phyloP scores from a whole-genome alignment of 225 moss, liverwort and hornwort species.

The Pseudisothecium myosuroides region DNA sequence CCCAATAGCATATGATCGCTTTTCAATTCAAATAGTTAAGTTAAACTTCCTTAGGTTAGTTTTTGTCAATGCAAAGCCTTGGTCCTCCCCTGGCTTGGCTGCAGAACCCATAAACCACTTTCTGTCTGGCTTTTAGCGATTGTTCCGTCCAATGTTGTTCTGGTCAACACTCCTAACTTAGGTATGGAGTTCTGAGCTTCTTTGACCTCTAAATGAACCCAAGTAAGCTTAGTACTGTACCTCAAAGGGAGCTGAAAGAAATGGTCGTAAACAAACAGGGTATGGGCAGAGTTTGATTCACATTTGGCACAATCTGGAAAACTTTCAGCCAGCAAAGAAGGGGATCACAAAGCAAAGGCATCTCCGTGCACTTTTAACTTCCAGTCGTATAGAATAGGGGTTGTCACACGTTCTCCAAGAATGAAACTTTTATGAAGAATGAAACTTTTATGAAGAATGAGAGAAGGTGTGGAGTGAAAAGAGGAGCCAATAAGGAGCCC shows the following conservation, averaged over 20 bases:
- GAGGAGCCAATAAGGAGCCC: too few species aligned
- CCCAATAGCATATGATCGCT: fast-evolving
- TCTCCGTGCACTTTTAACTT: neutral
- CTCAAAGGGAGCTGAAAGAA: neutral
- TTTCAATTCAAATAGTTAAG: neutral
- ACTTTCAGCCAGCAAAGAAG: neutral
- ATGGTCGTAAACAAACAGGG: neutral
- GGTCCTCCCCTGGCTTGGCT: neutral
- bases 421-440: too few species aligned
- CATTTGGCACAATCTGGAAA: neutral
- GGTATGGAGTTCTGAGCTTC: neutral
- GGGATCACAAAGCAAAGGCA: neutral
- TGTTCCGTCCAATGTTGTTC: neutral
- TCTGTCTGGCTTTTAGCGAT: neutral
- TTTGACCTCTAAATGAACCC: neutral
- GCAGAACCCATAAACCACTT: neutral
- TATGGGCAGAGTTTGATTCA: neutral
- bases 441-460: too few species aligned
- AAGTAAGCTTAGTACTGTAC: neutral
- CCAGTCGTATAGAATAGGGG: too few species aligned
- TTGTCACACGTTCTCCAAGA: too few species aligned
- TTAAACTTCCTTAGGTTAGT: neutral
- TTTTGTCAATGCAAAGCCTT: neutral
- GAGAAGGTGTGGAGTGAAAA: too few species aligned
- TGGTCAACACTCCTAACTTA: neutral